Base-by-base conservation (phyloP, 2,329 filamentous ascomycete species). In the Diaporthe aspalathi region DNA sequence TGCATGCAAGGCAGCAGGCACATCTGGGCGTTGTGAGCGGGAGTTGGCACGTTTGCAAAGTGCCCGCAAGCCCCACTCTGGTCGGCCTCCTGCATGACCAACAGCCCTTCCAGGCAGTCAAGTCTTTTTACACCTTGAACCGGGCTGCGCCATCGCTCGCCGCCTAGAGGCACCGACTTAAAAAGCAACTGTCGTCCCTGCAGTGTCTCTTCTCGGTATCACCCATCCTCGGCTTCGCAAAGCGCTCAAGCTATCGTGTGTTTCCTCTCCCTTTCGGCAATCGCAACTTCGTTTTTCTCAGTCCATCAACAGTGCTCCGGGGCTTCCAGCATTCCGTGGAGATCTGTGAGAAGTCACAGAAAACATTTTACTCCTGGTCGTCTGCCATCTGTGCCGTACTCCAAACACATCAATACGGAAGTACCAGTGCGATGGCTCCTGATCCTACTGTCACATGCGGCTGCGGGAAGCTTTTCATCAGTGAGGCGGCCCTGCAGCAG, bases 1-100 rank as follows among this genome's bases (percentile, higher is more conserved):
- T 32, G 17, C 7, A 35, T n/a, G 27, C 29, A n/a, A n/a, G 29
- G 29, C n/a, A n/a, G n/a, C n/a, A n/a, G n/a, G n/a, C n/a, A n/a
- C n/a, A n/a, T n/a, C n/a, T n/a, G n/a, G n/a, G n/a, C n/a, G n/a
- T n/a, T n/a, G n/a, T n/a, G n/a, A n/a, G n/a, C n/a, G n/a, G n/a
- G n/a, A n/a, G n/a, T n/a, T n/a, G n/a, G n/a, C 29, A 56, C 17
- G 17, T n/a, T n/a, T 32, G 52, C 52, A 38, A 38, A 56, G 16
- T 6, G 2, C 3, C 49, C 24, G n/a, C n/a, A n/a, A 16, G 47
- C 32, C 32, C 62, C 52, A 47, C 40, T 29, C 32, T 29, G 32
- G 63, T 12, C 49, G 66, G 38, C 50, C 66, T 57, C 52, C 29
- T 16, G 45, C 62, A 49, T 49, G 11, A 11, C 27, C 57, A 47